phyloP scores from a whole-genome alignment of 495 filamentous ascomycete species.

The Aspergillus kassunensis region DNA sequence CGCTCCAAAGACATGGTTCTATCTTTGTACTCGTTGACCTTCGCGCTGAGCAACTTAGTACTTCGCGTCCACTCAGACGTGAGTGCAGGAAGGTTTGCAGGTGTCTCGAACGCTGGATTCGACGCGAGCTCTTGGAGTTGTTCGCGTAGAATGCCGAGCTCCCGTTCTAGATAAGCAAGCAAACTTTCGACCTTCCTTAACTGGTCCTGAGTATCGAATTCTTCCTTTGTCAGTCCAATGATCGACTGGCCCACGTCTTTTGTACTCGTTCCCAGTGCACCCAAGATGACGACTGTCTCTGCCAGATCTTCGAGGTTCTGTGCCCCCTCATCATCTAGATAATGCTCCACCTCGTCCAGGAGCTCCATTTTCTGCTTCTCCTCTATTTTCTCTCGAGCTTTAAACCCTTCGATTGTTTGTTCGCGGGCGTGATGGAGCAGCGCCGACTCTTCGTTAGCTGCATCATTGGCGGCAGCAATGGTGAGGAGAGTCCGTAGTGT shows the following conservation, averaged over 20 bases:
- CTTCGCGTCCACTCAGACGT: constrained; percentile 60
- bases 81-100: constrained; percentile 49
- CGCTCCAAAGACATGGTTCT: constrained; percentile 40
- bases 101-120: constrained; percentile 46
- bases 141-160: constrained; percentile 31
- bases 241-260: constrained; percentile 38
- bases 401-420: constrained; percentile 35
- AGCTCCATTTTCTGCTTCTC: constrained; percentile 34
- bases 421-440: constrained; percentile 46
- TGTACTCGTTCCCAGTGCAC: constrained; percentile 29
- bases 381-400: constrained; percentile 27
- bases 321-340: constrained; percentile 34
- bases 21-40: constrained; percentile 56
- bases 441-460: constrained; percentile 70
- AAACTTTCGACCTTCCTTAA: constrained; percentile 56
- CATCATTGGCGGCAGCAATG: constrained; percentile 72
- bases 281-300: constrained; percentile 30
- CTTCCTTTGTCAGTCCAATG: constrained; percentile 41
- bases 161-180: constrained; percentile 40
- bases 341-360: constrained; percentile 38
- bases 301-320: constrained; percentile 39
- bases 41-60: constrained; percentile 54
- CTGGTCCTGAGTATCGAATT: constrained; percentile 37
- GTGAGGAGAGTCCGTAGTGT: constrained; percentile 74
- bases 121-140: constrained; percentile 39